phyloP scores from a whole-genome alignment of 2,329 filamentous ascomycete species.

The Calcarisporium arbuscula region DNA sequence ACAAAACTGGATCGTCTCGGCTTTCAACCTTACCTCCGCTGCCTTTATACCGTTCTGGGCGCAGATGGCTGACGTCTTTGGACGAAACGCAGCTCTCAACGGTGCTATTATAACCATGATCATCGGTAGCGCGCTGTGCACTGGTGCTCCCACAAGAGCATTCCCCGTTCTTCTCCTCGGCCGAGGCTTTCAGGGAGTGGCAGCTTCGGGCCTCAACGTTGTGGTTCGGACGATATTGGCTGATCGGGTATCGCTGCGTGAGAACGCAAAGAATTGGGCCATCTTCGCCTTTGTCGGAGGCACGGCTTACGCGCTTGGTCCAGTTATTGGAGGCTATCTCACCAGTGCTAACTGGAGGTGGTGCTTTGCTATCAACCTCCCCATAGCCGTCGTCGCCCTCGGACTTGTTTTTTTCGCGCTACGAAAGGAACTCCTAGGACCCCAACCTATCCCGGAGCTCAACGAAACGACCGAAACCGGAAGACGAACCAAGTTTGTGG shows the following conservation, averaged over 20 bases:
- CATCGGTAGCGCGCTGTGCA: conserved; percentile 56
- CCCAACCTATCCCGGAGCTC: conserved; percentile 40
- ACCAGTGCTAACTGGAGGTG: conserved; percentile 55
- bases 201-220: conserved; percentile 55
- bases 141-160: conserved; percentile 43
- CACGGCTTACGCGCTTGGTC: conserved; percentile 53
- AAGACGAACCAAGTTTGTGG: conserved; percentile 26
- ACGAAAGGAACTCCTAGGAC: conserved; percentile 50
- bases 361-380: conserved; percentile 60
- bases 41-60: conserved; percentile 62
- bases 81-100: conserved; percentile 53
- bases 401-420: conserved; percentile 50
- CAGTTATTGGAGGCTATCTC: conserved; percentile 52
- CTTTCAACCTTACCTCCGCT: conserved; percentile 61
- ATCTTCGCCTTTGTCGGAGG: conserved; percentile 55
- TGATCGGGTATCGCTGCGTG: conserved; percentile 54
- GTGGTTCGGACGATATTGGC: conserved; percentile 57
- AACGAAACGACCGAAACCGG: conserved; percentile 30
- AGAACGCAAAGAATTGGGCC: conserved; percentile 57
- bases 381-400: conserved; percentile 45
- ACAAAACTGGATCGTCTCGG: conserved; percentile 63
- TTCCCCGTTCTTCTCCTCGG: conserved; percentile 58
- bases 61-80: conserved; percentile 59
- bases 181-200: conserved; percentile 55
- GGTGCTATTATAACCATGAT: conserved; percentile 50